Percentiles rank a stretch among this genome's conserved stretches.
These are phyloP conservation scores for Boletus reticuloceps DNA, from an alignment of 768 basidiomycete genomes.

Conservation along the genomic window DNA sequence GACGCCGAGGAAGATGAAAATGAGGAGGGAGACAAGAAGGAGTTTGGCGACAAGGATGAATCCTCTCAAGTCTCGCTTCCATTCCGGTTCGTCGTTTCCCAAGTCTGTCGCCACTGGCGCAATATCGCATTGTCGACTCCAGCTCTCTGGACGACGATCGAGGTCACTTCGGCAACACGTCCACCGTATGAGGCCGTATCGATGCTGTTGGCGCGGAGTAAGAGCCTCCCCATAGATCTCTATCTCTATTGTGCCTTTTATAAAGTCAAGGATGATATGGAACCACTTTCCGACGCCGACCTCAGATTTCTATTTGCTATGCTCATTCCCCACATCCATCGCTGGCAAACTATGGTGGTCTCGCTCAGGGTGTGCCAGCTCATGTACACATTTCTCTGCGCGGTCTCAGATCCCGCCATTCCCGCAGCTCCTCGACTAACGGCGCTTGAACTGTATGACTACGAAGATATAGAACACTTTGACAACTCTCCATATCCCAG, in stretches of 20 bases:
- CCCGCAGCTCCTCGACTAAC: constrained; percentile 54
- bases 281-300: constrained; percentile 18
- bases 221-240: constrained; percentile 53
- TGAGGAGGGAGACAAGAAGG: too few relatives aligned
- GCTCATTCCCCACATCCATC: constrained; percentile 51
- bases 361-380: constrained; percentile 43
- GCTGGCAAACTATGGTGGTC: constrained; percentile 54
- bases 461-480: constrained; percentile 29
- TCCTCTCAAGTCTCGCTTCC: too few relatives aligned
- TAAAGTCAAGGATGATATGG: too few relatives aligned
- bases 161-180: constrained; percentile 19
- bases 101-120: constrained; percentile 54
- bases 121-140: constrained; percentile 49
- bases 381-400: constrained; percentile 43
- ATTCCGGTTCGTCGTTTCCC: constrained; percentile 14
- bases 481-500: constrained; percentile 8
- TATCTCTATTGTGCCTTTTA: constrained; percentile 36
- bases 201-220: constrained; percentile 51
- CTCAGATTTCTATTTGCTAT: constrained; percentile 29
- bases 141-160: constrained; percentile 54
- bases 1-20: too few relatives aligned
- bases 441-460: constrained; percentile 51
- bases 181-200: constrained; percentile 43
- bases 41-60: too few relatives aligned
- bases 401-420: constrained; percentile 37